Evolutionary conservation across 1,284 basidiomycete genomes (phyloP), one percentile per base, ranked within the genome.

Genomic region (Heterobasidion occidentale): DNA sequence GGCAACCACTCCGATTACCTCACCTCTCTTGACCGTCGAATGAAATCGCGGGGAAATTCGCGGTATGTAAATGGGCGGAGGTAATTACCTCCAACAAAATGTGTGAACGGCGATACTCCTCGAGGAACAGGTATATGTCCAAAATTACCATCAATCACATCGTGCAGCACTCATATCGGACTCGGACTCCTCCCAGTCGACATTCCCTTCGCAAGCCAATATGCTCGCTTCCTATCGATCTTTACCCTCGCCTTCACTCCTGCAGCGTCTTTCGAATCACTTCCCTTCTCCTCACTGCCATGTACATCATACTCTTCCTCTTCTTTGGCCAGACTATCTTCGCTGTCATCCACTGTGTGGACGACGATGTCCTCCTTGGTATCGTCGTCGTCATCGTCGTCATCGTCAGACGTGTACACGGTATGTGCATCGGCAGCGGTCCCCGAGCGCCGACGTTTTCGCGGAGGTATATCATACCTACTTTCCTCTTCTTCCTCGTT

Each of bases 401-500:
- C 77, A 35, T 74, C 74, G 55, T 77, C 77, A 4, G 75, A 73
- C 45, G 75, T 77, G 65, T 74, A 80, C 8, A 80, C 74, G 0
- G 75, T 73, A 57, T 76, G 75, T 38, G 58, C 57, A 62, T 79
- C 77, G 44, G 63, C 58, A 36, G 62, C 58, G 17, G 63, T 68
- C 20, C 71, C 76, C 8, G 67, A 72, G 58, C 69, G 72, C 52
- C 74, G 72, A 17, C 79, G 74, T 65, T 83, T 83, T 61, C 70
- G 73, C 14, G 76, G 73, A 33, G 77, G 77, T 53, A 83, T 82
- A 50, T 67, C 73, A 65, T 85, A 85, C 36, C 81, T 71, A 51
- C 80, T 81, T 46, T 75, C 75, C 45, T 79, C 78, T 46, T 76
- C 74, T 8, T 69, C 46, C 19, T 48, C 46, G 46, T 17, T 6